Evolutionary conservation across 2,329 filamentous ascomycete species (phyloP).

Genomic region (Fusarium secorum): DNA sequence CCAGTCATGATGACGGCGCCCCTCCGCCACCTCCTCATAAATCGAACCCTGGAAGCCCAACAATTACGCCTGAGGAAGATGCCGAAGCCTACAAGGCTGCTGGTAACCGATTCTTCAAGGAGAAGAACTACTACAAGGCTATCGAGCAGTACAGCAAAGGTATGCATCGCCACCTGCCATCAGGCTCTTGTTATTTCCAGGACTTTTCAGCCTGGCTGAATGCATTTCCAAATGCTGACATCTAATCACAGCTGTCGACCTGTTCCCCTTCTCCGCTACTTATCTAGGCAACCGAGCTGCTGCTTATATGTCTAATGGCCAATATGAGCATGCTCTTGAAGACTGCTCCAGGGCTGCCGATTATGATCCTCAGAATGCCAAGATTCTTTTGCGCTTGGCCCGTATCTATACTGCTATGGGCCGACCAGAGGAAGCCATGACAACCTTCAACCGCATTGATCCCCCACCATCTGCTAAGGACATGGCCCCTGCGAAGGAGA

Average conservation of each 20-base stretch:
- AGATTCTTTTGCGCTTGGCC: slow-evolving; percentile 86
- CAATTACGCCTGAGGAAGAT: slow-evolving; percentile 68
- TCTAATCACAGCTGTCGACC: slow-evolving; percentile 74
- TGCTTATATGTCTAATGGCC: slow-evolving; percentile 87
- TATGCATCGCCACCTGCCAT: slow-evolving; percentile 51
- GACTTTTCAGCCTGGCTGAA: neutral
- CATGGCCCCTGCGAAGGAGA: slow-evolving; percentile 80
- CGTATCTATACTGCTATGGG: slow-evolving; percentile 90
- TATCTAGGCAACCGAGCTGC: slow-evolving; percentile 96
- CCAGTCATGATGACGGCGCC: slow-evolving; percentile 54
- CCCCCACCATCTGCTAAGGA: slow-evolving; percentile 86
- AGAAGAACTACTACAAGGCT: slow-evolving; percentile 85
- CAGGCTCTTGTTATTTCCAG: neutral
- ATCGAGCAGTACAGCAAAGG: slow-evolving; percentile 96
- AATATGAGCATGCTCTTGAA: slow-evolving; percentile 81
- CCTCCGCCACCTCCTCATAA: slow-evolving; percentile 78
- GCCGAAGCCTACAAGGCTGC: slow-evolving; percentile 91
- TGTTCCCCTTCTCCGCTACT: slow-evolving; percentile 84
- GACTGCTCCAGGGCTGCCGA: slow-evolving; percentile 86
- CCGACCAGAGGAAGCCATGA: slow-evolving; percentile 84
- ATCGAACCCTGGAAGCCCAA: slow-evolving; percentile 67
- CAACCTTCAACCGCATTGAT: slow-evolving; percentile 80
- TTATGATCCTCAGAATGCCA: slow-evolving; percentile 84
- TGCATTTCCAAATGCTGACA: slow-evolving; percentile 31
- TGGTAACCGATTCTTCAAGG: slow-evolving; percentile 97